Conservation (phyloP, 2,329 filamentous ascomycete species). For the Aotearoamyces nothofagi region DNA sequence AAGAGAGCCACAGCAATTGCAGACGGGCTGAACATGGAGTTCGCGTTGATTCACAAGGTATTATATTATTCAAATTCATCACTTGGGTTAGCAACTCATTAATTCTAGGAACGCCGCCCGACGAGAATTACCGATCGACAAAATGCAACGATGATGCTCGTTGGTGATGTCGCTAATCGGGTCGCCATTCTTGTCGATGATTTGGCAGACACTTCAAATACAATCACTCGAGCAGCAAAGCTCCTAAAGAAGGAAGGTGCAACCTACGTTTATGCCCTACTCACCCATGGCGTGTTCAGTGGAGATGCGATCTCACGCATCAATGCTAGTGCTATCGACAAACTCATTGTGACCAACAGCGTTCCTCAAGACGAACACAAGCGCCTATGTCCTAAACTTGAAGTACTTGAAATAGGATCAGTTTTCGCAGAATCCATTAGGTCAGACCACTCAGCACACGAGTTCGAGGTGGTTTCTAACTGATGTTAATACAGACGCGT, state of each 20-base stretch:
- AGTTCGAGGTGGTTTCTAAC: too few relatives aligned
- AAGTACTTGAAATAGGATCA: conserved; percentile 79
- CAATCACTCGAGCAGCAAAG: conserved; percentile 90
- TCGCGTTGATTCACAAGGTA: conserved; percentile 97
- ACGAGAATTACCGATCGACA: conserved; percentile 79
- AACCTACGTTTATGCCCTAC: conserved; percentile 75
- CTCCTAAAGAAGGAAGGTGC: conserved; percentile 93
- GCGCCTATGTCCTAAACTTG: conserved; percentile 67
- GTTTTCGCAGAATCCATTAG: conserved; percentile 94
- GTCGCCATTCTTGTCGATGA: conserved; percentile 89
- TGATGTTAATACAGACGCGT: too few relatives aligned
- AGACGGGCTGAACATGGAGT: conserved; percentile 83
- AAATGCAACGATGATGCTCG: conserved; percentile 91
- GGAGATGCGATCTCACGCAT: conserved; percentile 90
- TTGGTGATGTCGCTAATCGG: conserved; percentile 68
- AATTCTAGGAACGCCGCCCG: conserved; percentile 63
- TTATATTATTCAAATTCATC: too few relatives aligned
- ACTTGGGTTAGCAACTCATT: conserved; percentile 19
- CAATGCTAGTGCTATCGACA: conserved; percentile 85
- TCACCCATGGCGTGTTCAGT: conserved; percentile 90
- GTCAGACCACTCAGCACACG: too few relatives aligned
- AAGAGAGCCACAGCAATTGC: conserved; percentile 94
- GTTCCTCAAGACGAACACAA: conserved; percentile 79
- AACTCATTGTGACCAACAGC: conserved; percentile 88
- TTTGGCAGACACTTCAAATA: conserved; percentile 90